Conservation (phyloP, 1,284 basidiomycete species). For the Rhodotorula sp. region DNA sequence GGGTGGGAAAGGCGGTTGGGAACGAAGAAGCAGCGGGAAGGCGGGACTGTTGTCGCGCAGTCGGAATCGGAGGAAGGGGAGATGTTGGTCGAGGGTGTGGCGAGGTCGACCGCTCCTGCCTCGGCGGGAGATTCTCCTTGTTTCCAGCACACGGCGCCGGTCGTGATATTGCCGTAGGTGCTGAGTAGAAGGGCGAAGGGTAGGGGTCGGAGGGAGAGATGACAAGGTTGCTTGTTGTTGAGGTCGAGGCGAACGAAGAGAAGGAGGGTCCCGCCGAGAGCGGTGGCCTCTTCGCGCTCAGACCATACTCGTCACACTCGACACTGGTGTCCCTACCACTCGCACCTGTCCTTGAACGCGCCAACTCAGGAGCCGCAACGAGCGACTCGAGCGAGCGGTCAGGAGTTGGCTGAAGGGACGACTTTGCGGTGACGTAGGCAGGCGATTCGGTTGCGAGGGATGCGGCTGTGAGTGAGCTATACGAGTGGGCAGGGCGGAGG, state of each 20-base stretch:
- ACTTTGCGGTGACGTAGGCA: not conserved
- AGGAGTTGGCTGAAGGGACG: not conserved
- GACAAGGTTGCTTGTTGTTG: not conserved
- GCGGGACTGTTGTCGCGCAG: not conserved
- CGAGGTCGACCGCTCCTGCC: not conserved
- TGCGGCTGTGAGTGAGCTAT: not conserved
- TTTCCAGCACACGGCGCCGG: not conserved
- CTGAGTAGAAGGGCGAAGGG: not conserved
- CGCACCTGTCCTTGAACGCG: not conserved
- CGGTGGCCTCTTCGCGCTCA: not conserved
- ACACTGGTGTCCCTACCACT: not conserved
- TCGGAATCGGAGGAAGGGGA: not conserved
- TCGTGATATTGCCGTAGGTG: not conserved
- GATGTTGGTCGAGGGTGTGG: not conserved
- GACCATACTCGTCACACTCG: not conserved
- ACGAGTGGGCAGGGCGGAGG: not conserved
- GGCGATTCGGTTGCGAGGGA: not conserved
- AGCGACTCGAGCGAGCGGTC: not conserved
- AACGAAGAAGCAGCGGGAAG: slow-evolving; percentile 2
- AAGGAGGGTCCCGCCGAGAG: not conserved
- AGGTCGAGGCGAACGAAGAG: not conserved
- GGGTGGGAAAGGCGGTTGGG: not conserved
- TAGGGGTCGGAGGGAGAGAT: not conserved
- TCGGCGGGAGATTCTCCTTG: not conserved
- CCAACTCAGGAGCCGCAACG: not conserved